Base-by-base conservation (phyloP, 768 basidiomycete genomes). In the Hydnomerulius pinastri region DNA sequence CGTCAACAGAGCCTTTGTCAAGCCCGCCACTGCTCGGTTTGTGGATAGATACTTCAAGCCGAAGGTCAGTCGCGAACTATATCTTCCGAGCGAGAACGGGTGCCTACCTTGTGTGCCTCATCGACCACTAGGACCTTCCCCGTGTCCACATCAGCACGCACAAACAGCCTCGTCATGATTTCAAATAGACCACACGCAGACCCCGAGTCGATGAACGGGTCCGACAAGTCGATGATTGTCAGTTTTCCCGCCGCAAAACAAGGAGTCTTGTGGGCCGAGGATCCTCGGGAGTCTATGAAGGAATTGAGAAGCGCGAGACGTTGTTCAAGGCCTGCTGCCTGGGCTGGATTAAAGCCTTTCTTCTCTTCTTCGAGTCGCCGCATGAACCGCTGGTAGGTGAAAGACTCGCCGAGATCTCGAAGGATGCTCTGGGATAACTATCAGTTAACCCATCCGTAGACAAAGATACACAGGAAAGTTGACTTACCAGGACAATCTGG, bases 41-140 rank as follows among this genome's bases (percentile, higher is more conserved):
- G 72, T 60, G 1, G 83, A 79, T 0, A 89, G 72, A 56, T 90
- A 87, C 85, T 87, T n/a, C n/a, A n/a, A n/a, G n/a, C 48, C 27
- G 54, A n/a, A 21, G 6, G 27, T 13, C 15, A 35, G 56, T 20
- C 21, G 25, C 51, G 12, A 48, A 40, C 8, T 29, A 25, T 3
- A 2, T 10, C n/a, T n/a, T n/a, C n/a, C 28, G 37, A n/a, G 6
- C 10, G 15, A 36, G 27, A 6, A 11, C 12, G 37, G 15, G 9
- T n/a, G 3, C 57, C 27, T 46, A 83, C 87, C 61, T 89, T 89
- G 56, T 90, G 87, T 0, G 87, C 87, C 51, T 90, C 87, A 39
- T 90, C 87, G 0, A 89, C 82, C 0, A 90, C 76, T 2, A 87
- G 74, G 1, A 87, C 78, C 48, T 87, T 88, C 5, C 86, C 86